Evolutionary conservation across 306 rosid species (phyloP).

Genomic region (Carpinus viminea): DNA sequence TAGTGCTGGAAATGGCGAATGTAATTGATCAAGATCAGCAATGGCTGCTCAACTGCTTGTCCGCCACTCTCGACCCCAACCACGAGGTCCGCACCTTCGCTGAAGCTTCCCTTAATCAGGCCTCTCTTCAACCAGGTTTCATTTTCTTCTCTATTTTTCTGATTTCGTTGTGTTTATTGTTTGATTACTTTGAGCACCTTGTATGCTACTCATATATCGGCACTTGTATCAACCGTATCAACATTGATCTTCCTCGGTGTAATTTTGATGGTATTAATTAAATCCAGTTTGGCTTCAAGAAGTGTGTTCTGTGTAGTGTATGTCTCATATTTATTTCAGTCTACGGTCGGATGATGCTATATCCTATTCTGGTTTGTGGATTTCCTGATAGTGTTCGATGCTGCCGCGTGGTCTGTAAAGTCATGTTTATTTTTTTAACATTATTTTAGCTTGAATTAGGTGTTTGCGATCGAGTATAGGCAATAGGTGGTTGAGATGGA

Average conservation of each 20-base stretch:
- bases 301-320: not conserved
- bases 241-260: not conserved
- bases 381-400: not conserved
- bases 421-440: not conserved
- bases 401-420: not conserved
- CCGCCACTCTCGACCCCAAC: conserved; percentile 90
- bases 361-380: not conserved
- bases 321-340: not conserved
- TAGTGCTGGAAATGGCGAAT: conserved; percentile 46
- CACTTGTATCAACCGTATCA: not conserved
- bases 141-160: not conserved
- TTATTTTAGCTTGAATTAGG: not conserved
- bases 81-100: conserved; percentile 86
- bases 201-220: not conserved
- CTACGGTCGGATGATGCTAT: not conserved
- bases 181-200: not conserved
- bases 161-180: not conserved
- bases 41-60: conserved; percentile 86
- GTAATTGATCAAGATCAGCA: conserved; percentile 81
- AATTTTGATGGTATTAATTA: not conserved
- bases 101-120: conserved; percentile 90
- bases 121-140: conserved; percentile 85
- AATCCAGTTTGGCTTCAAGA: not conserved
- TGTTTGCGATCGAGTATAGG: not conserved
- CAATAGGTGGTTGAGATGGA: not conserved